phyloP scores from a whole-genome alignment of 1,284 basidiomycete species.

The Volvariella volvacea region DNA sequence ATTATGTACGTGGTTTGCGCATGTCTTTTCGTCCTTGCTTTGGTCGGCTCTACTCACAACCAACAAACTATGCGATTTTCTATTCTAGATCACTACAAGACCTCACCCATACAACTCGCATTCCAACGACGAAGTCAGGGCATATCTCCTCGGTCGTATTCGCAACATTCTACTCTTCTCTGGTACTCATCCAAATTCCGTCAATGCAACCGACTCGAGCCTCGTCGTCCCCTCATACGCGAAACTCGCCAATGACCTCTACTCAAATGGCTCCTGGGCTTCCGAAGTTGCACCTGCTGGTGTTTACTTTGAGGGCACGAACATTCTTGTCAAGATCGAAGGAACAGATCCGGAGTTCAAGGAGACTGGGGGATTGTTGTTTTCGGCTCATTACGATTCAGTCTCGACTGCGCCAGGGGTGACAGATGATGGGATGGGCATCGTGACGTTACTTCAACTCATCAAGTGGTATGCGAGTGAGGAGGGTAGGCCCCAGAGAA shows the following conservation, averaged over 20 bases:
- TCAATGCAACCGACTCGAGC: conserved; percentile 14
- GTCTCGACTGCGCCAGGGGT: conserved; percentile 71
- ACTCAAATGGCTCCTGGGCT: conserved; percentile 50
- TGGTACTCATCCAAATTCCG: background rate
- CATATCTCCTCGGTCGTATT: conserved; percentile 52
- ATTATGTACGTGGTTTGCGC: conserved; percentile 47
- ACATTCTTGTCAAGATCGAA: conserved; percentile 64
- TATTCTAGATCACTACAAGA: conserved; percentile 48
- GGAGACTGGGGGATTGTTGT: conserved; percentile 47
- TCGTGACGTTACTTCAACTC: conserved; percentile 61
- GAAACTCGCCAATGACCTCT: conserved; percentile 47
- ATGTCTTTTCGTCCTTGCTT: background rate
- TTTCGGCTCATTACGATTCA: conserved; percentile 77
- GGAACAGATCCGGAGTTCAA: conserved; percentile 37
- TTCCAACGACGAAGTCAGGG: conserved; percentile 61
- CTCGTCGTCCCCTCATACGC: conserved; percentile 32
- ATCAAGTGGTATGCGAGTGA: conserved; percentile 23
- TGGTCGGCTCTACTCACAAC: no score
- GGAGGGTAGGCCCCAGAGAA: conserved; percentile 42
- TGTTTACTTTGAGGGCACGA: conserved; percentile 67
- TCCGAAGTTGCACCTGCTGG: conserved; percentile 14
- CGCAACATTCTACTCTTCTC: conserved; percentile 22
- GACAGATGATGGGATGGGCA: conserved; percentile 73
- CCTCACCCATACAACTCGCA: conserved; percentile 76
- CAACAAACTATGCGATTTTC: conserved; percentile 3